phyloP scores from a whole-genome alignment of 306 rosid genomes.

The Lotus japonicus region DNA sequence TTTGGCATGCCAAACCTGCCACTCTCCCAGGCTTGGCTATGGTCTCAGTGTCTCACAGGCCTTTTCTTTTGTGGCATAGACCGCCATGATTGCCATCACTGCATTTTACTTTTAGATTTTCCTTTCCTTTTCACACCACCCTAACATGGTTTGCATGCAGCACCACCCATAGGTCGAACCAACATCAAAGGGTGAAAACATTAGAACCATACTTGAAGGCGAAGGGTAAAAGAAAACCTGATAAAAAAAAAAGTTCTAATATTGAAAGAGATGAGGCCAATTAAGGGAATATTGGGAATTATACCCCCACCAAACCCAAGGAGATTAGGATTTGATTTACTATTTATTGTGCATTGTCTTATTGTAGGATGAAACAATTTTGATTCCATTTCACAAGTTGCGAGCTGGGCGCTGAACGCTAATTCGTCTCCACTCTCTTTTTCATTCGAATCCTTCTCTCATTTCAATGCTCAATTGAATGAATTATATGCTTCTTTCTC shows the following conservation, averaged over 20 bases:
- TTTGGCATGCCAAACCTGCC: constrained; percentile 22
- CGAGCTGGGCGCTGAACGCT: constrained; percentile 32
- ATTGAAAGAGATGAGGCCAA: not conserved
- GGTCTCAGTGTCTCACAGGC: constrained; percentile 8
- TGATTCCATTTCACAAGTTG: not conserved
- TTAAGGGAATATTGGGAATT: too few species aligned
- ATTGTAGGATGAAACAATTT: too few species aligned
- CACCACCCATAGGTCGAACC: not conserved
- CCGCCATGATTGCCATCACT: constrained; percentile 22
- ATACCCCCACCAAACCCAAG: not conserved
- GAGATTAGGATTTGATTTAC: too few species aligned
- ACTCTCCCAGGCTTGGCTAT: constrained; percentile 1
- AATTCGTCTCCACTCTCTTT: constrained; percentile 30
- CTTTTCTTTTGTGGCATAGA: constrained; percentile 10
- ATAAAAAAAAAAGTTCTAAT: too few species aligned
- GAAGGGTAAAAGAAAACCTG: not conserved
- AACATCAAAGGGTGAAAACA: too few species aligned
- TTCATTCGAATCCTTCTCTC: not conserved
- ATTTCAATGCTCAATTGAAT: not conserved
- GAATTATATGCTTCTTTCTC: not conserved
- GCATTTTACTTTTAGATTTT: constrained; percentile 7
- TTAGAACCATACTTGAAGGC: not conserved
- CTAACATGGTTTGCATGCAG: not conserved
- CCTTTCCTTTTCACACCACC: not conserved
- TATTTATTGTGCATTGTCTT: too few species aligned